Conservation (phyloP, 2,329 filamentous ascomycete genomes). For the Trichoderma cornu-damae region DNA sequence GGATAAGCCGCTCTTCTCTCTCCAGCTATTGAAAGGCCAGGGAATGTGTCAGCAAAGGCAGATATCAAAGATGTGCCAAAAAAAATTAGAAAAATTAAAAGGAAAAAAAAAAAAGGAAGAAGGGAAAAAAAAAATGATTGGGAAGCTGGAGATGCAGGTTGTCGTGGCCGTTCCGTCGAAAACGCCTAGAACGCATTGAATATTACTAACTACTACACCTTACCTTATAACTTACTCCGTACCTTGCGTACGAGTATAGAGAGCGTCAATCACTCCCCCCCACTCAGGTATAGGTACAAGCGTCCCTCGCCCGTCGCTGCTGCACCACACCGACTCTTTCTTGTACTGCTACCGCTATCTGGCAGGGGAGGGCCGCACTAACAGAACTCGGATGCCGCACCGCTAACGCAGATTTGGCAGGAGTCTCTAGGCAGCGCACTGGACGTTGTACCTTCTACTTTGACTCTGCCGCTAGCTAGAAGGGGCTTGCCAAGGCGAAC, state of each 20-base stretch:
- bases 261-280: background rate
- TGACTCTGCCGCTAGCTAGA: background rate
- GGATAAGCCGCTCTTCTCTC: background rate
- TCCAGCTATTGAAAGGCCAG: background rate
- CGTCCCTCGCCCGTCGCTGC: background rate
- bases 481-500: background rate
- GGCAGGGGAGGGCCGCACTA: conserved; percentile 5
- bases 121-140: background rate
- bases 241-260: too few species aligned
- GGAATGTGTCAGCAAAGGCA: background rate
- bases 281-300: conserved; percentile 3
- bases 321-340: too few species aligned
- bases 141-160: conserved; percentile 3
- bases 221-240: too few species aligned
- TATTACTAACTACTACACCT: too few species aligned
- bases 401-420: conserved; percentile 13
- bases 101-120: background rate
- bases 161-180: conserved; percentile 3
- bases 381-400: conserved; percentile 2
- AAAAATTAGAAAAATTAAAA: background rate
- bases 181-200: conserved; percentile 5
- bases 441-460: background rate
- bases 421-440: background rate
- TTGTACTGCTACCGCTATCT: background rate
- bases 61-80: background rate